These are phyloP conservation scores for Fennellomyces sp. DNA, from an alignment of 371 early-diverging fungal genomes.

Conservation along the genomic window DNA sequence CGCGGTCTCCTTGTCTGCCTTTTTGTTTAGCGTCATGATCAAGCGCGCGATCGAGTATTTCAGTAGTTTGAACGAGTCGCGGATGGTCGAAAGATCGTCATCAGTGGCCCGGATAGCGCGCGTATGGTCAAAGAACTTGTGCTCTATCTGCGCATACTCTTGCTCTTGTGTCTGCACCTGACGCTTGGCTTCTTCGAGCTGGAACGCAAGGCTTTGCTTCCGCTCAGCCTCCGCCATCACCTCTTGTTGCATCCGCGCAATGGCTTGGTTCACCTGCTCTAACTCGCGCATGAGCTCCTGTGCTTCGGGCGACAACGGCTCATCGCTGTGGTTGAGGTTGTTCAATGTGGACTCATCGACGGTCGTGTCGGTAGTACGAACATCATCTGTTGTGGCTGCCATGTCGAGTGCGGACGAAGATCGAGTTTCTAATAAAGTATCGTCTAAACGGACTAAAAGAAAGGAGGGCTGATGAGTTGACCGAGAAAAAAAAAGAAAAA, in stretches of 20 bases:
- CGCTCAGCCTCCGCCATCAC: constrained; percentile 31
- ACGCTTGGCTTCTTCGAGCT: constrained; percentile 36
- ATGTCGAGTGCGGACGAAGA: constrained; percentile 4
- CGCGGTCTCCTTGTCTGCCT: constrained; percentile 49
- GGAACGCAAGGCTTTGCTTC: constrained; percentile 33
- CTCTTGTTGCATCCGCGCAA: constrained; percentile 30
- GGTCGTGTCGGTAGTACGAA: not conserved
- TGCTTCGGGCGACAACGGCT: constrained; percentile 15
- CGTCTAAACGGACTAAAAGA: constrained; percentile 3
- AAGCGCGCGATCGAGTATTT: constrained; percentile 61
- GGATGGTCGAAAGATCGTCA: constrained; percentile 66
- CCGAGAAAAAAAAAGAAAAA: not conserved
- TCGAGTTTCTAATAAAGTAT: not conserved
- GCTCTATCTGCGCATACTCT: constrained; percentile 51
- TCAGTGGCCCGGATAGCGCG: constrained; percentile 63
- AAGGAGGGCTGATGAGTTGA: not conserved
- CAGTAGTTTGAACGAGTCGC: constrained; percentile 56
- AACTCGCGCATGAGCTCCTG: constrained; percentile 34
- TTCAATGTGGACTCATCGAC: not conserved
- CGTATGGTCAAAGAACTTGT: constrained; percentile 60
- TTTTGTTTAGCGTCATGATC: constrained; percentile 59
- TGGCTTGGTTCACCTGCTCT: constrained; percentile 37
- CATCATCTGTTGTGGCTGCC: not conserved
- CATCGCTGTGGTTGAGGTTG: constrained; percentile 3
- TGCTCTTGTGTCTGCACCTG: constrained; percentile 40